Conservation (phyloP, 768 basidiomycete genomes). For the Boletales sp. region DNA sequence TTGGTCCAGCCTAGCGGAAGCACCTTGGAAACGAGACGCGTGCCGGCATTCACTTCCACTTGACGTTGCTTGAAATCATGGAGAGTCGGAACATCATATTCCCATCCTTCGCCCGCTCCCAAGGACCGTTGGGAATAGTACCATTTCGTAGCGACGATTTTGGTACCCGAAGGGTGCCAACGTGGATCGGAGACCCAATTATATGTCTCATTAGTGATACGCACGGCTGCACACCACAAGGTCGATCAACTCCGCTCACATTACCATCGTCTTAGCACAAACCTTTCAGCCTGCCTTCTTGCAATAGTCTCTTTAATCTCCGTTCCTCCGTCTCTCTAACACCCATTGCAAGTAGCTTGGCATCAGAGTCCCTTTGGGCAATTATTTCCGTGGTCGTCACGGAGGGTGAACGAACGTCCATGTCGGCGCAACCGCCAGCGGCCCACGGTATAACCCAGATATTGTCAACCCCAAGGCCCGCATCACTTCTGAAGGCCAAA, state of each 20-base stretch:
- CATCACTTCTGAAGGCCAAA: conserved; percentile 71
- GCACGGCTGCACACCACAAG: conserved; percentile 29
- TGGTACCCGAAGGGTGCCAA: conserved; percentile 64
- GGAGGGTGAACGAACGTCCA: conserved; percentile 45
- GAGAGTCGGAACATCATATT: conserved; percentile 47
- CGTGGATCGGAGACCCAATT: conserved; percentile 67
- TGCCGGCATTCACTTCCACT: conserved; percentile 43
- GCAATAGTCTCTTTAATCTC: conserved; percentile 44
- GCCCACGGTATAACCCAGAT: conserved; percentile 69
- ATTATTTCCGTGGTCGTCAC: conserved; percentile 36
- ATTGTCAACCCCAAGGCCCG: conserved; percentile 69
- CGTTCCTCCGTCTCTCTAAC: conserved; percentile 48
- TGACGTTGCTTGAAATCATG: conserved; percentile 13
- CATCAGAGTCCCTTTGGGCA: conserved; percentile 38
- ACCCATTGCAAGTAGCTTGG: conserved; percentile 45
- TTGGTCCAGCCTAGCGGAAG: conserved; percentile 61
- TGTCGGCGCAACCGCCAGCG: conserved; percentile 50
- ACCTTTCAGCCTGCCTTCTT: conserved; percentile 58
- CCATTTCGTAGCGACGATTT: conserved; percentile 75
- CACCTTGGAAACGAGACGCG: conserved; percentile 50
- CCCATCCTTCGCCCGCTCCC: conserved; percentile 74
- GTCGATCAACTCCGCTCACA: conserved; percentile 2
- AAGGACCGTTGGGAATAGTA: conserved; percentile 62
- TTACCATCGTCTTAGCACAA: background rate
- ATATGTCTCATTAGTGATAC: conserved; percentile 72